A percentile compares a stretch with the other conserved stretches of the same genome.
These are phyloP conservation scores for Didymella sp. DNA, from an alignment of 2,329 filamentous ascomycete genomes.

Conservation along the genomic window DNA sequence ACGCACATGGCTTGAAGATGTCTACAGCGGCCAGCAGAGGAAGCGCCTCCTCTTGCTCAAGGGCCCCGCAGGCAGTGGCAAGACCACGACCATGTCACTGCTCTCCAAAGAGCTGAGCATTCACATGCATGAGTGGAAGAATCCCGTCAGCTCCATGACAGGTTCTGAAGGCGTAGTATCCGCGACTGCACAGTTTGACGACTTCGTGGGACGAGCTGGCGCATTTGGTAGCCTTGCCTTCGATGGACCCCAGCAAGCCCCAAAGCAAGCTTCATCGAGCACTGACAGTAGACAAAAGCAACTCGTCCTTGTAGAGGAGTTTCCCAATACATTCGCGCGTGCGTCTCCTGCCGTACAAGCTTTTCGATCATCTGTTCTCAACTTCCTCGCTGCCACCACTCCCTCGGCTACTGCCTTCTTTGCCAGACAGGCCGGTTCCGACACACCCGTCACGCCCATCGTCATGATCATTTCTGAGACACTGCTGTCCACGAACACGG, in stretches of 20 bases:
- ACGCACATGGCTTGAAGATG: slow-evolving; percentile 78
- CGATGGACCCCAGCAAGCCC: slow-evolving; percentile 31
- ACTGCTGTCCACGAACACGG: slow-evolving; percentile 81
- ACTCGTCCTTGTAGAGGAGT: slow-evolving; percentile 58
- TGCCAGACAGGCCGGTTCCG: slow-evolving; percentile 32
- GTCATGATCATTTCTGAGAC: slow-evolving; percentile 94
- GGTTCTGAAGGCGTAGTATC: slow-evolving; percentile 70
- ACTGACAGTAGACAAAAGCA: slow-evolving; percentile 43
- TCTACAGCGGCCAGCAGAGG: slow-evolving; percentile 64
- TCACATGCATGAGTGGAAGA: slow-evolving; percentile 88
- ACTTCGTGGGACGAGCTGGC: slow-evolving; percentile 83
- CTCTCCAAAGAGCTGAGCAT: slow-evolving; percentile 79
- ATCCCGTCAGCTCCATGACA: slow-evolving; percentile 70
- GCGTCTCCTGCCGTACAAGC: slow-evolving; percentile 54
- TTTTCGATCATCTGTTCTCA: slow-evolving; percentile 75
- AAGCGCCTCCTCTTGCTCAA: slow-evolving; percentile 85
- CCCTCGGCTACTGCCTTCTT: slow-evolving; percentile 61
- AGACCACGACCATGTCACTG: slow-evolving; percentile 84
- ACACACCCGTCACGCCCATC: slow-evolving; percentile 63
- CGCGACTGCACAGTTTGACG: slow-evolving; percentile 82
- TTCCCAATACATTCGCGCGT: slow-evolving; percentile 58
- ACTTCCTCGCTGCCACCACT: slow-evolving; percentile 74
- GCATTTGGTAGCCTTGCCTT: slow-evolving; percentile 76
- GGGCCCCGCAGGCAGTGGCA: slow-evolving; percentile 88
- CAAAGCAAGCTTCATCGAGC: slow-evolving; percentile 22